Conservation (phyloP, 257 asterid genomes). For the Solanum okadae region DNA sequence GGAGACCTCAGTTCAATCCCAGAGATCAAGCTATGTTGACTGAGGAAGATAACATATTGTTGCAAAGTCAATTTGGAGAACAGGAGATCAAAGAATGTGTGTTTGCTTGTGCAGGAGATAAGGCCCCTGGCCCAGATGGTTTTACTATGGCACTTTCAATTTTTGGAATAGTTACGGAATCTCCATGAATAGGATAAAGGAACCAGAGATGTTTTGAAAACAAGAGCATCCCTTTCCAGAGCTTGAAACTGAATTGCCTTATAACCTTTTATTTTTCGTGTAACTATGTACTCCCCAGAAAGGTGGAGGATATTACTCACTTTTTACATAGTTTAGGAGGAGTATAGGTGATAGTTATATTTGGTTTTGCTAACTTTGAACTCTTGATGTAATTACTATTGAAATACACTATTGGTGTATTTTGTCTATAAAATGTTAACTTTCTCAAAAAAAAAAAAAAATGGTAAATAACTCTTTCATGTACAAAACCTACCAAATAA, state of each 20-base stretch:
- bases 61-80: too few relatives aligned
- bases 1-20: not conserved
- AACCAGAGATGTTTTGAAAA: too few relatives aligned
- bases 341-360: not conserved
- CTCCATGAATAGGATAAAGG: not conserved
- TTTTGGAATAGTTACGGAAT: too few relatives aligned
- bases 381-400: not conserved
- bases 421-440: not conserved
- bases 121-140: not conserved
- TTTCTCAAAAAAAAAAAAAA: not conserved
- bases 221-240: not conserved
- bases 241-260: not conserved
- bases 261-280: not conserved
- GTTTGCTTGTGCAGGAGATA: not conserved
- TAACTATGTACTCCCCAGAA: not conserved
- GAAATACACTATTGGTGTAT: not conserved
- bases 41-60: too few relatives aligned
- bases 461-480: not conserved
- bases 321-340: too few relatives aligned
- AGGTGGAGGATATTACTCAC: not conserved
- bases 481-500: not conserved
- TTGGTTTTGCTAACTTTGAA: not conserved
- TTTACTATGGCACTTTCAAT: not conserved
- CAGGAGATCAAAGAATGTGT: too few relatives aligned
- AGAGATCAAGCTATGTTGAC: not conserved